phyloP scores from a whole-genome alignment of 2,329 filamentous ascomycete genomes.

The Coniosporium tulheliwenetii region DNA sequence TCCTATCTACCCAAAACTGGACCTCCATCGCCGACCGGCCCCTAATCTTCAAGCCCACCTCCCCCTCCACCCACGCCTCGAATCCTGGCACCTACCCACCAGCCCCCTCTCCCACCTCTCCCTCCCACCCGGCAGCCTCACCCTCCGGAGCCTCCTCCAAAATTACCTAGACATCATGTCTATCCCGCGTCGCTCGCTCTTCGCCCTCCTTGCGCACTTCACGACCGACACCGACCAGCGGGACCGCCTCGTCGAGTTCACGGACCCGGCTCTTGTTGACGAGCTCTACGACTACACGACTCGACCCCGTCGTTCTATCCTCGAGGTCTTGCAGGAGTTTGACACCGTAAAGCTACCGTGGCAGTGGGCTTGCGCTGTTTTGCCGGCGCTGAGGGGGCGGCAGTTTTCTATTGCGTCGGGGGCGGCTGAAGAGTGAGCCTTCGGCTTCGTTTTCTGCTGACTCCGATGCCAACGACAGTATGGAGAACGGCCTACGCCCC shows the following conservation, averaged over 20 bases:
- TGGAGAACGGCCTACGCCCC: background rate
- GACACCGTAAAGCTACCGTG: constrained; percentile 68
- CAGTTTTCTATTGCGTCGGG: constrained; percentile 87
- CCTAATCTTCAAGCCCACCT: constrained; percentile 23
- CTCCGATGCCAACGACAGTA: constrained; percentile 4
- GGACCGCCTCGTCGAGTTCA: constrained; percentile 72
- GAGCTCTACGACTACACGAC: constrained; percentile 96
- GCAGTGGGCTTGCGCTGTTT: constrained; percentile 52
- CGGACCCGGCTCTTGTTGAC: constrained; percentile 62
- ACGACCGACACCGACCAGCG: constrained; percentile 57
- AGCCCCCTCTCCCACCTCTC: constrained; percentile 22
- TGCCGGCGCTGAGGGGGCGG: constrained; percentile 72
- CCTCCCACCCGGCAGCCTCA: constrained; percentile 28
- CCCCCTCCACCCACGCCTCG: constrained; percentile 8
- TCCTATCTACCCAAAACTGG: constrained; percentile 74
- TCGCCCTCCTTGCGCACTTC: constrained; percentile 62
- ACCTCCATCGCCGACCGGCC: constrained; percentile 51
- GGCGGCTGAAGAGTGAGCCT: constrained; percentile 18
- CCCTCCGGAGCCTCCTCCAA: constrained; percentile 60
- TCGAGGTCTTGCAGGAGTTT: constrained; percentile 89
- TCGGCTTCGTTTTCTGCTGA: constrained; percentile 10
- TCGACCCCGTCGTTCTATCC: constrained; percentile 71
- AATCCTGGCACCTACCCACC: constrained; percentile 18
- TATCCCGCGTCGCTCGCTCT: constrained; percentile 78
- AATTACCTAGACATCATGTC: constrained; percentile 81